Percentiles rank a stretch among this genome's conserved stretches.
These are phyloP conservation scores for Biscutella auriculata DNA, from an alignment of 441 rosid genomes.

Conservation along the genomic window DNA sequence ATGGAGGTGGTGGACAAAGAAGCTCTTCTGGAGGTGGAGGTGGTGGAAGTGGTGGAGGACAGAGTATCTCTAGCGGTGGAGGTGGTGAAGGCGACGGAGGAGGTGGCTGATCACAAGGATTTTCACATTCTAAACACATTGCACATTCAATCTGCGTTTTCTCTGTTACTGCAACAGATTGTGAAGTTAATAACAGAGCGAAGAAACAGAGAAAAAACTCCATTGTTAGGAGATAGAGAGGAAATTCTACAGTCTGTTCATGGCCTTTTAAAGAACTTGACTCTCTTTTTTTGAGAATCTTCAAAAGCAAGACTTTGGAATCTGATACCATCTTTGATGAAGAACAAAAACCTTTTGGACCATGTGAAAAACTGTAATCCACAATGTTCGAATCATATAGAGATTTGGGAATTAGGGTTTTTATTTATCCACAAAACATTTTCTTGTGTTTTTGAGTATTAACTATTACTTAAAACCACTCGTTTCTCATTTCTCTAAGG, in stretches of 20 bases:
- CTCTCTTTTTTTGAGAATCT: conserved; percentile 6
- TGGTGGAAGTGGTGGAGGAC: conserved; percentile 33
- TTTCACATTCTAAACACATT: conserved; percentile 42
- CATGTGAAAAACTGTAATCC: conserved; percentile 19
- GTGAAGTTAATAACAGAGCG: conserved; percentile 17
- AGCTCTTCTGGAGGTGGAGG: too few relatives aligned
- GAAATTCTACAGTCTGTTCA: not conserved
- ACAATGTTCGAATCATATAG: not conserved
- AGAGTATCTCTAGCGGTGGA: conserved; percentile 4
- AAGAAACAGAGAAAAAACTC: conserved; percentile 12
- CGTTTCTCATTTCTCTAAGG: conserved; percentile 63
- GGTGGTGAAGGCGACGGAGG: conserved; percentile 11
- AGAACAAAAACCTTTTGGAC: conserved; percentile 20
- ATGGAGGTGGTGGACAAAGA: conserved; percentile 21
- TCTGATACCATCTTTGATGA: conserved; percentile 17
- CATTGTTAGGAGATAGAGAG: not conserved
- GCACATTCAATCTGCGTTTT: conserved; percentile 30
- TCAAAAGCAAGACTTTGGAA: conserved; percentile 15
- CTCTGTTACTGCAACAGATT: conserved; percentile 3
- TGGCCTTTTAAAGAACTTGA: conserved; percentile 15
- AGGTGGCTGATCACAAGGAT: conserved; percentile 35
- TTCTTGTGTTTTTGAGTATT: not conserved
- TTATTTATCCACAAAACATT: not conserved
- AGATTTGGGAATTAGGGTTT: not conserved
- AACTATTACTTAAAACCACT: conserved; percentile 64